Evolutionary conservation across 106 monocot genomes (phyloP).

Genomic region (Allium cepa): DNA sequence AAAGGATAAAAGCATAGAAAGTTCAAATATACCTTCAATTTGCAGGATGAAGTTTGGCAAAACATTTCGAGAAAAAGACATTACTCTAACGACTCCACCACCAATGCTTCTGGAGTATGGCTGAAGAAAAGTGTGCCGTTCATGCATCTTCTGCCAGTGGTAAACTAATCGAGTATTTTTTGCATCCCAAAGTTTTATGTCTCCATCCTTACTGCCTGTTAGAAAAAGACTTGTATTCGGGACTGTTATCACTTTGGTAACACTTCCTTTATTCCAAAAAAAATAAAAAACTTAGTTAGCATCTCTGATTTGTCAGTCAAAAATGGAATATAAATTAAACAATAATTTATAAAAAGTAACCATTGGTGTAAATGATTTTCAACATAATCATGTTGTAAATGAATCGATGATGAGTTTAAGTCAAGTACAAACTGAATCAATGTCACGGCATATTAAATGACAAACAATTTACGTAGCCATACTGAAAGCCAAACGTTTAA

Average conservation of each 20-base stretch:
- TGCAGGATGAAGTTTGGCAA: neutral
- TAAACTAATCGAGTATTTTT: slow-evolving; percentile 53
- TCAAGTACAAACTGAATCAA: no score
- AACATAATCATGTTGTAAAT: no score
- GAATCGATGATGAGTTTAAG: no score
- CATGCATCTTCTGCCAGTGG: slow-evolving; percentile 90
- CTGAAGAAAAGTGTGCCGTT: slow-evolving; percentile 90
- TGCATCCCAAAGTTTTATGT: slow-evolving; percentile 99
- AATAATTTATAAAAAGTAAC: no score
- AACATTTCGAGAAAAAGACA: neutral
- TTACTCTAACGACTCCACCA: slow-evolving; percentile 88
- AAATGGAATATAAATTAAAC: neutral
- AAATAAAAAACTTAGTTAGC: neutral
- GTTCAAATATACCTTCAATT: no score
- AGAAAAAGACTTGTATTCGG: slow-evolving; percentile 81
- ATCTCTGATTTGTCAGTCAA: no score
- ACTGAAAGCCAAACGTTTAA: no score
- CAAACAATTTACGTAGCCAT: no score
- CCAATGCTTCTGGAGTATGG: slow-evolving; percentile 77
- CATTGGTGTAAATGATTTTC: no score
- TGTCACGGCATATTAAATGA: no score
- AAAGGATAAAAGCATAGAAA: neutral
- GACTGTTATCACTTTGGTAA: slow-evolving; percentile 64
- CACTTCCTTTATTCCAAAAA: slow-evolving; percentile 42
- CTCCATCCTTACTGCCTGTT: slow-evolving; percentile 94